These are phyloP conservation scores for Yamadazyma nakazawae DNA, from an alignment of 805 yeast species.

Conservation along the genomic window DNA sequence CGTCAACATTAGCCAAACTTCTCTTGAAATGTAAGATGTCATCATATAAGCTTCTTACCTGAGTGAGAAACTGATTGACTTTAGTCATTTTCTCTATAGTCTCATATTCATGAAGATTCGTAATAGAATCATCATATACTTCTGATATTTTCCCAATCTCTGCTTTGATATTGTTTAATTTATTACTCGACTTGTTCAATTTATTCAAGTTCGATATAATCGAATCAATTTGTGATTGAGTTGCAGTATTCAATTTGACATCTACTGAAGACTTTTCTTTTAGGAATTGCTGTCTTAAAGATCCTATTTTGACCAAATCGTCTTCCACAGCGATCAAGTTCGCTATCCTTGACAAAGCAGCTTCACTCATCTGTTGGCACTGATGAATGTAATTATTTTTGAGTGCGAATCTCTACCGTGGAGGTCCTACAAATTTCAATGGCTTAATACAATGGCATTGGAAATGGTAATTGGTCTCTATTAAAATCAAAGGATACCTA, in stretches of 20 bases:
- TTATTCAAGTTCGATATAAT: constrained; percentile 51
- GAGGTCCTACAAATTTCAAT: too few species aligned
- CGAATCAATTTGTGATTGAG: constrained; percentile 60
- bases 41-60: constrained; percentile 60
- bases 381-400: constrained; percentile 5
- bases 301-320: constrained; percentile 54
- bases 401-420: constrained; percentile 1
- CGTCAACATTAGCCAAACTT: constrained; percentile 48
- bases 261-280: constrained; percentile 77
- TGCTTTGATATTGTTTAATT: constrained; percentile 34
- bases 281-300: constrained; percentile 50
- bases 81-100: constrained; percentile 64
- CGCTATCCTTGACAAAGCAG: constrained; percentile 38
- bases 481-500: not conserved
- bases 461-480: not conserved
- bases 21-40: constrained; percentile 57
- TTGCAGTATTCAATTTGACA: constrained; percentile 65
- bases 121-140: constrained; percentile 53
- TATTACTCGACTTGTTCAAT: constrained; percentile 44
- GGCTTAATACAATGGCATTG: not conserved
- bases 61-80: constrained; percentile 68
- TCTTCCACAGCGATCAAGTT: constrained; percentile 41
- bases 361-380: constrained; percentile 33
- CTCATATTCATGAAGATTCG: constrained; percentile 63
- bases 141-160: constrained; percentile 44